Base-by-base conservation (phyloP, 2,329 filamentous ascomycete genomes). In the Ceratocystis colombiana region DNA sequence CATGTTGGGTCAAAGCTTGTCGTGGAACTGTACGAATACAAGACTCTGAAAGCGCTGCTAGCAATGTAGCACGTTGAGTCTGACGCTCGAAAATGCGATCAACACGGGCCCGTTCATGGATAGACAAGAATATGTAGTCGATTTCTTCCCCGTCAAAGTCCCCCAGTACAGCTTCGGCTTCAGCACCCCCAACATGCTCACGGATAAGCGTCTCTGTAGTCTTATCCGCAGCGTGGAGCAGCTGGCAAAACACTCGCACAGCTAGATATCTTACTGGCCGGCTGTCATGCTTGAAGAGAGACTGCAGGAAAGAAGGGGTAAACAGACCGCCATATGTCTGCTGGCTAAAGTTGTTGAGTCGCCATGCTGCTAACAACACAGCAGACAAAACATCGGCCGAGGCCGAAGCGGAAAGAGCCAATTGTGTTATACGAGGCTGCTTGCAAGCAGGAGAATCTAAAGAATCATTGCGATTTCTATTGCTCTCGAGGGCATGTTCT, bases 151-250 rank as follows among this genome's bases (percentile, higher is more conserved):
- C 89, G 76, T 97, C 94, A 80, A 91, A 89, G 55, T 83, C 78
- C 6, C 86, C 91, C 69, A 82, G 74, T 48, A 95, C 78, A 22
- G 82, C 78, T 41, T 83, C 83, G 25, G 82, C 78, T 41, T 83
- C 83, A 48, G 82, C 78, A 53, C 74, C 77, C 61, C 83, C 85
- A 66, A 93, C 78, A 74, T 91, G 81, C 71, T 83, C 79, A 62
- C 78, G 76, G 41, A 95, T 76, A 74, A 96, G 86, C 62, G 82
- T 79, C 72, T 95, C 87, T 61, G 88, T 80, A 69, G 89, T 89
- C 69, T 82, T 79, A 74, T 99, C 94, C 3, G 94, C 88, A 37
- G 88, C 88, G 71, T 85, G 85, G 71, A 95, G 84, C 67, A 90
- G 84, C 69, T 90, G 80, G 72, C 88, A 91, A 70, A 96, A 88